Conservation (phyloP, 306 rosid species). For the Spatholobus suberectus region DNA sequence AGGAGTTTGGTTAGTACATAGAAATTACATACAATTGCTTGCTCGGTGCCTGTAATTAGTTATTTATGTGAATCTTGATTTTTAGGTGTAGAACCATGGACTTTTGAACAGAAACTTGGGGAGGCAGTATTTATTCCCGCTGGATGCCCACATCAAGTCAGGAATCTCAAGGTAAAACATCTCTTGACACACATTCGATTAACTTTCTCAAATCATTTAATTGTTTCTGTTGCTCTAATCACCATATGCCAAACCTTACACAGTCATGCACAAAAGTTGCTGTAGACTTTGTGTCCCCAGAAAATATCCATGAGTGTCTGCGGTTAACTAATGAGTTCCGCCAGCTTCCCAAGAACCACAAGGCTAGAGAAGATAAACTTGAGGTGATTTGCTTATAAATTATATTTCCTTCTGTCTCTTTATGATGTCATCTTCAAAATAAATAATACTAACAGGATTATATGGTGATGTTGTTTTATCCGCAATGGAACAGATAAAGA, state of each 20-base stretch:
- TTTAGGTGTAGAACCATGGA: slow-evolving; percentile 82
- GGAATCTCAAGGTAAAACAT: slow-evolving; percentile 74
- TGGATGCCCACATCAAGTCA: slow-evolving; percentile 94
- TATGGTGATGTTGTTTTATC: slow-evolving; percentile 11
- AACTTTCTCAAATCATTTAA: background rate
- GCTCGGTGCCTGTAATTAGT: background rate
- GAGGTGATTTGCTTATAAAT: slow-evolving; percentile 59
- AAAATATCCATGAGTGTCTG: slow-evolving; percentile 75
- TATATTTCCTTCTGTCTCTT: background rate
- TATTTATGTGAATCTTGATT: slow-evolving; percentile 11
- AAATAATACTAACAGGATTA: slow-evolving; percentile 1
- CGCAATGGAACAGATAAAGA: slow-evolving; percentile 71
- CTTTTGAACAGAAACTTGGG: slow-evolving; percentile 76
- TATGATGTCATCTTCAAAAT: slow-evolving; percentile 19
- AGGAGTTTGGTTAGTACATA: slow-evolving; percentile 69
- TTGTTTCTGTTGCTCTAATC: slow-evolving; percentile 8
- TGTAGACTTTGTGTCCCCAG: slow-evolving; percentile 83
- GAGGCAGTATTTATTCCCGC: slow-evolving; percentile 93
- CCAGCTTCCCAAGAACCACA: slow-evolving; percentile 77
- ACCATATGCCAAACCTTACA: slow-evolving; percentile 29
- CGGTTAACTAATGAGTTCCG: slow-evolving; percentile 77
- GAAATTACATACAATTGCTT: slow-evolving; percentile 14
- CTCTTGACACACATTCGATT: slow-evolving; percentile 1
- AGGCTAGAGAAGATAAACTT: slow-evolving; percentile 84
- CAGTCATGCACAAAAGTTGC: slow-evolving; percentile 93